Evolutionary conservation across 805 yeast genomes (phyloP).

Genomic region (Teunomyces pallodes): DNA sequence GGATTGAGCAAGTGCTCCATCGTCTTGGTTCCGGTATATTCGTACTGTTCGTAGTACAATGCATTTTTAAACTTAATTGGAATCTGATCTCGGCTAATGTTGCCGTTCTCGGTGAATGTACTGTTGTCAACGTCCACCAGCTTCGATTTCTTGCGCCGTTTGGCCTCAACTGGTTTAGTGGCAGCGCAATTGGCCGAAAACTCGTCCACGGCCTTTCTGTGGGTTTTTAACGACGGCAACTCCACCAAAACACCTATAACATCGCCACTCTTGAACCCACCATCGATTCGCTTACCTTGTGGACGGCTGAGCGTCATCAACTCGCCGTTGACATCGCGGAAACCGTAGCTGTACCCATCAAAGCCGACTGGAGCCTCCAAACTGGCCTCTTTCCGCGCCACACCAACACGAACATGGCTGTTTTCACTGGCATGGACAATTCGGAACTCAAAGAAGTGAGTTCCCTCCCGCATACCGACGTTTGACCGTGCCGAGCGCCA

Average conservation of each 20-base stretch:
- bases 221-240: slow-evolving; percentile 56
- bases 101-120: slow-evolving; percentile 21
- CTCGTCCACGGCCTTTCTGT: slow-evolving; percentile 38
- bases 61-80: slow-evolving; percentile 81
- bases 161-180: slow-evolving; percentile 3
- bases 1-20: slow-evolving; percentile 77
- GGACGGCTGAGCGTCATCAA: slow-evolving; percentile 75
- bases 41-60: slow-evolving; percentile 80
- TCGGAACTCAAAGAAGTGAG: slow-evolving; percentile 74
- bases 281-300: slow-evolving; percentile 32
- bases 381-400: slow-evolving; percentile 82
- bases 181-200: slow-evolving; percentile 14
- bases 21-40: slow-evolving; percentile 64
- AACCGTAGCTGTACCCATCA: slow-evolving; percentile 91
- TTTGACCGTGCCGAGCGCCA: slow-evolving; percentile 80
- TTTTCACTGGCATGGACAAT: slow-evolving; percentile 44
- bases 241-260: slow-evolving; percentile 73
- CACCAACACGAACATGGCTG: slow-evolving; percentile 76
- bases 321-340: slow-evolving; percentile 77
- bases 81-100: slow-evolving; percentile 74
- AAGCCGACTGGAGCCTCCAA: slow-evolving; percentile 94
- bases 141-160: slow-evolving; percentile 10
- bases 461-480: slow-evolving; percentile 74
- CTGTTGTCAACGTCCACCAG: slow-evolving; percentile 9
- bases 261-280: slow-evolving; percentile 71